Conservation (phyloP, 2,329 filamentous ascomycete species). For the Aspergillus clavatus region DNA sequence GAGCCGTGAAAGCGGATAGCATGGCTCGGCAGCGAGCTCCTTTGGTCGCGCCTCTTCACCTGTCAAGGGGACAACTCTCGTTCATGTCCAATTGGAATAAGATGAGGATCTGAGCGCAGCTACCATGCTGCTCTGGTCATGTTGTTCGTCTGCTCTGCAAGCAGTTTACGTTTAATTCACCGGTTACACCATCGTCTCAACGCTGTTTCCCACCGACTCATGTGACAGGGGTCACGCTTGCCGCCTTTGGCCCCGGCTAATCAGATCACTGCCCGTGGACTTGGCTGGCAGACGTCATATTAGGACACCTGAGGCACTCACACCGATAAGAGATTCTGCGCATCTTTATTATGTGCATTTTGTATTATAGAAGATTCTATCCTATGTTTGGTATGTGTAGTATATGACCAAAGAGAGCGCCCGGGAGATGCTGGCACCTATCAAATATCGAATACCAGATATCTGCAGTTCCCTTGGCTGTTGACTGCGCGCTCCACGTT, state of each 20-base stretch:
- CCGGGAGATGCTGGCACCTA: neutral
- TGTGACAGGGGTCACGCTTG: constrained; percentile 11
- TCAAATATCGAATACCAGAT: neutral
- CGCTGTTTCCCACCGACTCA: constrained; percentile 10
- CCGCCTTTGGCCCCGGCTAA: neutral
- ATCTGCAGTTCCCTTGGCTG: neutral
- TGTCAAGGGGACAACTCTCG: constrained; percentile 6
- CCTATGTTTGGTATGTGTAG: neutral
- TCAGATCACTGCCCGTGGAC: neutral
- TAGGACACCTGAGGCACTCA: neutral
- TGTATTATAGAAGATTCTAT: neutral
- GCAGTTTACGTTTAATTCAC: too few relatives aligned
- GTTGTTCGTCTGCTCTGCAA: neutral
- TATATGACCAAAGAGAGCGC: neutral
- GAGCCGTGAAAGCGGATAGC: constrained; percentile 96
- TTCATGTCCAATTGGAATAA: constrained; percentile 15
- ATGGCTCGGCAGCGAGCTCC: constrained; percentile 46
- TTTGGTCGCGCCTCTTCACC: constrained; percentile 16
- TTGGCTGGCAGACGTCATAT: neutral
- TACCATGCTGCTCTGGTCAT: constrained; percentile 15
- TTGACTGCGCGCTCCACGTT: neutral
- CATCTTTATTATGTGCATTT: neutral
- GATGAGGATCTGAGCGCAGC: constrained; percentile 2
- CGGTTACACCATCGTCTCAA: neutral
- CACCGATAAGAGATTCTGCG: neutral